Conservation (phyloP, 257 asterid species). For the Penstemon davidsonii region DNA sequence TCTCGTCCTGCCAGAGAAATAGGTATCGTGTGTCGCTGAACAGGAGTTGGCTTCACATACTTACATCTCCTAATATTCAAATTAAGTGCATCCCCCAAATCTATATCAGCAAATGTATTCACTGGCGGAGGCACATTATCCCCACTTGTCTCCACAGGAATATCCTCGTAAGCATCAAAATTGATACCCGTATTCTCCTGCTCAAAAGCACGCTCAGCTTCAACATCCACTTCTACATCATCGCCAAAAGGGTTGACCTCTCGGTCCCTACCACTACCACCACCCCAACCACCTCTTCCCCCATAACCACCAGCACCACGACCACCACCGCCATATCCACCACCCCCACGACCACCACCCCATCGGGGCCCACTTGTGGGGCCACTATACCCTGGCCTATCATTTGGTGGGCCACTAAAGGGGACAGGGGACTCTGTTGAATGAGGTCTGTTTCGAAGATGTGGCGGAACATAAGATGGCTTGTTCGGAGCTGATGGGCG, state of each 20-base stretch:
- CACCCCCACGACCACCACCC: slow-evolving; percentile 64
- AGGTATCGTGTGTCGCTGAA: slow-evolving; percentile 81
- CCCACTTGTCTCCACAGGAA: slow-evolving; percentile 89
- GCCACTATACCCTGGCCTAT: slow-evolving; percentile 55
- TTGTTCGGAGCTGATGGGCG: slow-evolving; percentile 51
- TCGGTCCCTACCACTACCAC: slow-evolving; percentile 56
- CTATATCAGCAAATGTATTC: slow-evolving; percentile 80
- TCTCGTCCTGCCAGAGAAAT: slow-evolving; percentile 79
- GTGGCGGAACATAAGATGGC: slow-evolving; percentile 80
- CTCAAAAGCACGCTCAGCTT: slow-evolving; percentile 50
- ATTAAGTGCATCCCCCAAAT: slow-evolving; percentile 78
- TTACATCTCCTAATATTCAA: slow-evolving; percentile 78
- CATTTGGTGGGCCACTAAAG: slow-evolving; percentile 54
- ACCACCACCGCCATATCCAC: slow-evolving; percentile 52
- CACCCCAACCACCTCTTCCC: slow-evolving; percentile 57
- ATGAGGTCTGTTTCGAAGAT: slow-evolving; percentile 65
- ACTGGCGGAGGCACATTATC: slow-evolving; percentile 82
- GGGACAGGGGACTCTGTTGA: slow-evolving; percentile 56
- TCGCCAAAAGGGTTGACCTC: slow-evolving; percentile 79
- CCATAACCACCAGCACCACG: slow-evolving; percentile 55
- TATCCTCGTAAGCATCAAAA: slow-evolving; percentile 91
- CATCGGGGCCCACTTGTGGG: slow-evolving; percentile 52
- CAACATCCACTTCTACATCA: slow-evolving; percentile 48
- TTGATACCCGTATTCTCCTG: slow-evolving; percentile 81
- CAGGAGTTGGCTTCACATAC: slow-evolving; percentile 86